A percentile compares a stretch with the other conserved stretches of the same genome.
Conservation (phyloP, 2,329 filamentous ascomycete genomes). For the Aspergillus spinulosporus region DNA sequence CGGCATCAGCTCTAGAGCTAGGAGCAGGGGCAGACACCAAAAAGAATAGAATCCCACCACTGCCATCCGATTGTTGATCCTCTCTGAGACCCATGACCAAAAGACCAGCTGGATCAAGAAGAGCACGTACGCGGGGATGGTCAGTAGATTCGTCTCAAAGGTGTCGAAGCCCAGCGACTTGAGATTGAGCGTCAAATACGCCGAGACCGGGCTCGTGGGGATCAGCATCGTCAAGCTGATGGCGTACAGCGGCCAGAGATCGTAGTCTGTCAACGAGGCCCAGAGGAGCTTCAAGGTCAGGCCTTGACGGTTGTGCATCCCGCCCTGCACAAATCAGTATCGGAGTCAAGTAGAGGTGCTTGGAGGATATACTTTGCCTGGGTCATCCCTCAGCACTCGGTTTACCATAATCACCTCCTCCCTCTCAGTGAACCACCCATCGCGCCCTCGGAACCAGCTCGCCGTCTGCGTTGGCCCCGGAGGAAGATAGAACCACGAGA, state of each 20-base stretch:
- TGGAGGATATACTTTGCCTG: constrained; percentile 20
- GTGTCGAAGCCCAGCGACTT: constrained; percentile 59
- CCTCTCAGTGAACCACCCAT: constrained; percentile 67
- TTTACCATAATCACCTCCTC: constrained; percentile 74
- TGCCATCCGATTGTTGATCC: constrained; percentile 54
- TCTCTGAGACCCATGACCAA: constrained; percentile 55
- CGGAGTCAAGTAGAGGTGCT: not conserved
- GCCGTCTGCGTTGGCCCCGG: constrained; percentile 66
- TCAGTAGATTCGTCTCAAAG: constrained; percentile 63
- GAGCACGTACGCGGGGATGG: constrained; percentile 58
- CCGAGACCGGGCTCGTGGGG: constrained; percentile 42
- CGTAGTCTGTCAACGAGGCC: constrained; percentile 54
- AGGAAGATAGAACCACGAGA: constrained; percentile 62
- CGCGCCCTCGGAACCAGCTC: constrained; percentile 57
- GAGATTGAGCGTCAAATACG: constrained; percentile 31
- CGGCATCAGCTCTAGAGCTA: constrained; percentile 1
- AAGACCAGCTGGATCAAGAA: constrained; percentile 58
- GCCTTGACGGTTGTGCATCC: constrained; percentile 62
- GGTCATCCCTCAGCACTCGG: constrained; percentile 57
- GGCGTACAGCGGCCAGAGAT: constrained; percentile 59
- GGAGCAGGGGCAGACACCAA: constrained; percentile 5
- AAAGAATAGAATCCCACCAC: constrained; percentile 39
- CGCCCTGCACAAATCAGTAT: constrained; percentile 45
- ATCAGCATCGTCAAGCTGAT: constrained; percentile 49
- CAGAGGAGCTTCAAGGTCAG: constrained; percentile 51